Evolutionary conservation across 345 rosid genomes (phyloP).

Genomic region (Zanthoxylum bungeanum): DNA sequence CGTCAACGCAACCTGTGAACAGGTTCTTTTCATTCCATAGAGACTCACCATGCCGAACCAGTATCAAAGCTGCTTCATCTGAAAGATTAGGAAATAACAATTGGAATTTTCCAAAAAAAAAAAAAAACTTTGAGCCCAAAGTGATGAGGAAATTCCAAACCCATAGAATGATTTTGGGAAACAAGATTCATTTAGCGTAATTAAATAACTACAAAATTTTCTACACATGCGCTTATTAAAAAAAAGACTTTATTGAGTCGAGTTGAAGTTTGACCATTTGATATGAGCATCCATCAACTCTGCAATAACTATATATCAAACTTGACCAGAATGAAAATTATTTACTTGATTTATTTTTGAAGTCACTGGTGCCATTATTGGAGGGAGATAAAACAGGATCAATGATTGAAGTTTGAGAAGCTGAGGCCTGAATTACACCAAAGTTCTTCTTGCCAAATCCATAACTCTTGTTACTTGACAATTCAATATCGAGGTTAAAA

Average conservation of each 20-base stretch:
- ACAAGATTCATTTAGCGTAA: not conserved
- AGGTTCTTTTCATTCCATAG: constrained; percentile 98
- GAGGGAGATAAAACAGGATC: constrained; percentile 58
- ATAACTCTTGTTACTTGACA: constrained; percentile 21
- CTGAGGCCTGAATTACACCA: constrained; percentile 42
- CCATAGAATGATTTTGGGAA: not conserved
- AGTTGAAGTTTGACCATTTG: not conserved
- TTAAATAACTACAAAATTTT: not conserved
- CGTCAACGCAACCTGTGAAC: constrained; percentile 97
- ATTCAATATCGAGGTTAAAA: constrained; percentile 31
- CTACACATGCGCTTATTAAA: not conserved
- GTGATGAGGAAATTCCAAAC: not conserved
- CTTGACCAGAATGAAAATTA: constrained; percentile 1
- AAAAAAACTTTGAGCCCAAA: not conserved
- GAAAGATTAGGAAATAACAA: not conserved
- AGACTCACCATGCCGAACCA: constrained; percentile 95
- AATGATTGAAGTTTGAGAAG: constrained; percentile 50
- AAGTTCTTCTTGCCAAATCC: constrained; percentile 29
- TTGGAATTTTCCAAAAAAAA: constrained; percentile 11
- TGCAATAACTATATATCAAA: constrained; percentile 1
- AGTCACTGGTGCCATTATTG: constrained; percentile 32
- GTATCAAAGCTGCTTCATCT: constrained; percentile 88
- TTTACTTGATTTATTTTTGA: constrained; percentile 63
- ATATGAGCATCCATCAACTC: not conserved
- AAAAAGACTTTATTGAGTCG: not conserved